Evolutionary conservation across 179 eudicot species (phyloP).

Genomic region (Silene coronaria): DNA sequence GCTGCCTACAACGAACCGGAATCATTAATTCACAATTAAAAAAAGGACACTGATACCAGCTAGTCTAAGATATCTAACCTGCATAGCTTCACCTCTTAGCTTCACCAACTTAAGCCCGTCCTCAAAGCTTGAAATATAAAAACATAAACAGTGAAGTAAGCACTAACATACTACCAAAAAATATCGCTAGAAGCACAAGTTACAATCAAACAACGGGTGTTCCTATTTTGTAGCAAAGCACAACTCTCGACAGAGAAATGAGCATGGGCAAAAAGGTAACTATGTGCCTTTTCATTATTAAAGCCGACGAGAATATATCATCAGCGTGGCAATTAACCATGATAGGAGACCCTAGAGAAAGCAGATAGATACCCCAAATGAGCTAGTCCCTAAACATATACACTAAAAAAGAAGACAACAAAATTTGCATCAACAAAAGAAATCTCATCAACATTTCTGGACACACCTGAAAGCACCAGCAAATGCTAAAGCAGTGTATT

Average conservation of each 20-base stretch:
- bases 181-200: background rate
- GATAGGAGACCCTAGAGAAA: background rate
- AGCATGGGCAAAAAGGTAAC: background rate
- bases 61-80: slow-evolving; percentile 35
- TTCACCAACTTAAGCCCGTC: slow-evolving; percentile 89
- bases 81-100: slow-evolving; percentile 88
- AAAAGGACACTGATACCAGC: background rate
- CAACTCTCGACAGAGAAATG: background rate
- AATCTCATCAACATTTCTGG: background rate
- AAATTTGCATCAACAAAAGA: background rate
- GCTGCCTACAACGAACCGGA: slow-evolving; percentile 47
- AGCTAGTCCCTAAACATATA: background rate
- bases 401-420: slow-evolving; percentile 7
- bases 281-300: background rate
- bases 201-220: background rate
- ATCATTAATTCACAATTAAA: background rate
- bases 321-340: background rate
- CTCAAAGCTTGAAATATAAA: slow-evolving; percentile 57
- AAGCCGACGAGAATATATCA: background rate
- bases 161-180: background rate
- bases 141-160: slow-evolving; percentile 8
- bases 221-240: too few relatives aligned
- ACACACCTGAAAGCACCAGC: slow-evolving; percentile 86
- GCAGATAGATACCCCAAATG: background rate
- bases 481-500: slow-evolving; percentile 85